Evolutionary conservation across 768 basidiomycete species (phyloP), one percentile per base, ranked within the genome.

Genomic region (Lactifluus pinguis): DNA sequence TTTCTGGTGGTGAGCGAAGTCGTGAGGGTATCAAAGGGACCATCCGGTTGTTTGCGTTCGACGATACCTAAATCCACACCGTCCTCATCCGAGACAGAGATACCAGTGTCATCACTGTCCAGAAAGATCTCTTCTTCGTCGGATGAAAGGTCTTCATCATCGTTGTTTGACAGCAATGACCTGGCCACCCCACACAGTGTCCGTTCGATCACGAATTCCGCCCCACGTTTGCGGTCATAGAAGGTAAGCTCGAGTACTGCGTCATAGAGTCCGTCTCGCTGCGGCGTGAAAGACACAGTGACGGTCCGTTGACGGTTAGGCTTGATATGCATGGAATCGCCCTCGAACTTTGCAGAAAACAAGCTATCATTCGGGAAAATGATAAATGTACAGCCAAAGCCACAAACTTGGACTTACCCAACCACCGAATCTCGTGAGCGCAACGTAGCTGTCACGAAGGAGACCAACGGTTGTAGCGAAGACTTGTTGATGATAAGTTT

Each of bases 21-120:
- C 36, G n/a, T 36, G 36, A 38, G 21, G 6, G 47, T 56, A 9
- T 36, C 50, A 25, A 66, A 59, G 2, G 68, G 69, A 17, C 34
- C 50, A 8, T 57, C 47, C 1, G 74, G 75, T 17, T 67, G 69
- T 0, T 59, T 59, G 4, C 71, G 67, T n/a, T 80, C 77, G 5
- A 85, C 67, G 38, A 84, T 71, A 2, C 76, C 82, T 51, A 85
- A 80, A 65, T 86, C 77, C 13, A 80, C 68, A 5, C 72, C 69
- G 1, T 76, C 78, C n/a, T 66, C 65, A 4, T 36, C 44, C 9
- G 49, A 55, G 55, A 66, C 65, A 4, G 72, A 69, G 4, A 86
- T 69, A 0, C 68, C 65, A 10, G 84, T 69, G 0, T 79, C 81
- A 49, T 83, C 72, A 54, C 81, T 83, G 62, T 85, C 83, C 47